Evolutionary conservation across 352 stramenopile genomes (phyloP).

Genomic region (Thraustochytrium striatum): DNA sequence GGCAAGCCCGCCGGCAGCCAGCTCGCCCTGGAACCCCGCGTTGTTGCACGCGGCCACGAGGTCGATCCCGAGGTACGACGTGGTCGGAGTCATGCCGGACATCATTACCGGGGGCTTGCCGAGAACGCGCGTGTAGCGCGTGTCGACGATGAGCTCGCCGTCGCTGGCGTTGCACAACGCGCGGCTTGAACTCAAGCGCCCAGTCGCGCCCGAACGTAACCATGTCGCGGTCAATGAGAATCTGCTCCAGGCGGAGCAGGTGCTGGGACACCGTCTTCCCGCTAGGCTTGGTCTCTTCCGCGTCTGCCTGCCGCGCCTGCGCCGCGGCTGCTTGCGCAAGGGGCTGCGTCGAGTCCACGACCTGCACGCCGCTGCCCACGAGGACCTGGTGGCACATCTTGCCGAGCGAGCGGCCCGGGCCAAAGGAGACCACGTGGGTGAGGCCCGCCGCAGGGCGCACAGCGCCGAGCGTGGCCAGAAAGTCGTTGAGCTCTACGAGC

Average conservation of each 20-base stretch:
- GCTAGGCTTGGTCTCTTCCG: too few relatives aligned
- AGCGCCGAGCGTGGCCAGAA: constrained; percentile 60
- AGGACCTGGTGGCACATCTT: background rate
- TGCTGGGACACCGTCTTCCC: constrained; percentile 50
- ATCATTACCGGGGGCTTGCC: constrained; percentile 74
- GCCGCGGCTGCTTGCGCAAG: too few relatives aligned
- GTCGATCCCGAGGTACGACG: constrained; percentile 69
- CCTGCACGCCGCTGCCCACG: background rate
- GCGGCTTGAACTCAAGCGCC: constrained; percentile 61
- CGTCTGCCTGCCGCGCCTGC: too few relatives aligned
- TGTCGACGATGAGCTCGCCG: constrained; percentile 60
- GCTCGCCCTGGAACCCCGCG: constrained; percentile 70
- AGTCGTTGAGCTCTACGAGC: constrained; percentile 64
- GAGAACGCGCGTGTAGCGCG: constrained; percentile 67
- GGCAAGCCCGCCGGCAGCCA: constrained; percentile 69
- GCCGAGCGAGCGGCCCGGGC: constrained; percentile 33
- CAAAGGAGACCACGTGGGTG: constrained; percentile 62
- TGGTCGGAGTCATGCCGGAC: constrained; percentile 75
- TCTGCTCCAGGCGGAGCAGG: background rate
- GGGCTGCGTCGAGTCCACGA: constrained; percentile 46
- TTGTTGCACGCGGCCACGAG: constrained; percentile 73
- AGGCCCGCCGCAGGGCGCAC: constrained; percentile 56
- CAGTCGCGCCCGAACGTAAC: constrained; percentile 55
- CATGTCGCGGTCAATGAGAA: background rate
- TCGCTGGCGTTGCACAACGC: constrained; percentile 53